Conservation (phyloP, 2,329 filamentous ascomycete genomes). For the Didymella exigua region DNA sequence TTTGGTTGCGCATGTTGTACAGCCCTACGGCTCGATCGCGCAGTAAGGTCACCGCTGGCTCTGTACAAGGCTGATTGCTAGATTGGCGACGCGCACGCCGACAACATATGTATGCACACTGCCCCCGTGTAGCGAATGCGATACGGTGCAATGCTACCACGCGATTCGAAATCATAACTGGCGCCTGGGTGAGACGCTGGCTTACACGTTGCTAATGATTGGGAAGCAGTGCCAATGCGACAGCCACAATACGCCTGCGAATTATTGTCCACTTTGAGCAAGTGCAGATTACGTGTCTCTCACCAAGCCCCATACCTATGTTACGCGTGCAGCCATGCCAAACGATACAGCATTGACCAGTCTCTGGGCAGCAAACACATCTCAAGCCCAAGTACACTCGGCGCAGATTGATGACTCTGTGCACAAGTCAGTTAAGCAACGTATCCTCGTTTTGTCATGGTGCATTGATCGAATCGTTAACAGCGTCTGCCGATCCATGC, state of each 20-base stretch:
- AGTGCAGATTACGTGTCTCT: background rate
- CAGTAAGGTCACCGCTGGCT: slow-evolving; percentile 16
- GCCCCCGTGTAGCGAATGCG: slow-evolving; percentile 7
- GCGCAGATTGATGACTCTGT: background rate
- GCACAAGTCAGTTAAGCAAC: background rate
- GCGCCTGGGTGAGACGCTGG: slow-evolving; percentile 19
- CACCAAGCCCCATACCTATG: slow-evolving; percentile 1
- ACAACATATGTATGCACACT: slow-evolving; percentile 10
- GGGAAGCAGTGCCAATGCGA: slow-evolving; percentile 1
- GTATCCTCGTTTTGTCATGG: slow-evolving; percentile 4
- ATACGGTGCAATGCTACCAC: slow-evolving; percentile 11
- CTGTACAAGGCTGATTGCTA: slow-evolving; percentile 13
- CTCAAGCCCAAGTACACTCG: background rate
- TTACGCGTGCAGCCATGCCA: slow-evolving; percentile 1
- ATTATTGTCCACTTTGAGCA: background rate
- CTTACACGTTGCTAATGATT: slow-evolving; percentile 3
- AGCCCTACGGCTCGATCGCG: slow-evolving; percentile 30
- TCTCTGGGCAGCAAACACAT: background rate
- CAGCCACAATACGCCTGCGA: slow-evolving; percentile 6
- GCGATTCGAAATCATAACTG: slow-evolving; percentile 10
- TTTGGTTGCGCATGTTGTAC: slow-evolving; percentile 20
- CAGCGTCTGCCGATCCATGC: slow-evolving; percentile 8
- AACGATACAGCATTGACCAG: slow-evolving; percentile 4
- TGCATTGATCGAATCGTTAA: background rate
- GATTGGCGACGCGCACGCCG: slow-evolving; percentile 11